A percentile compares a stretch with the other conserved stretches of the same genome.
These are phyloP conservation scores for Zasmidium cellare DNA, from an alignment of 2,329 filamentous ascomycete species.

Conservation along the genomic window DNA sequence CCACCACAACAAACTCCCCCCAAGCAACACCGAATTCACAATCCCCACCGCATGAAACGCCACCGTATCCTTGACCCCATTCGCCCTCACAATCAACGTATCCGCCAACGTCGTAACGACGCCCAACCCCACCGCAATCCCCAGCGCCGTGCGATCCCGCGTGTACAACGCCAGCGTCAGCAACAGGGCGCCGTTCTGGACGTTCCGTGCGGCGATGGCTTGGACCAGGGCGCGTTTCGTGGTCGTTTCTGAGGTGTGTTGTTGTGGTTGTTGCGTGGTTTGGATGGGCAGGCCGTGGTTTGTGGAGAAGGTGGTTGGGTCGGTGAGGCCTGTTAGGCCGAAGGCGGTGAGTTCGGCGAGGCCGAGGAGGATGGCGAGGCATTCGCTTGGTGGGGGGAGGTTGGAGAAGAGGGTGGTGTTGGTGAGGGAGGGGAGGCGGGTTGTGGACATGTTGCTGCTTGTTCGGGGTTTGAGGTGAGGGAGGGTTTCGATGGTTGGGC, in stretches of 20 bases:
- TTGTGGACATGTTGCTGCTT: constrained; percentile 17
- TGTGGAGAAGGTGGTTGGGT: constrained; percentile 33
- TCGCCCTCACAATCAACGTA: constrained; percentile 30
- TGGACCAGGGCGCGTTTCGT: constrained; percentile 29
- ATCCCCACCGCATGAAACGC: constrained; percentile 32
- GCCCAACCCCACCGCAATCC: constrained; percentile 27
- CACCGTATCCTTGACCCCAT: constrained; percentile 29
- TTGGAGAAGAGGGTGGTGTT: constrained; percentile 22
- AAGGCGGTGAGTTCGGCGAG: constrained; percentile 33
- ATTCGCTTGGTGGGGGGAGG: constrained; percentile 37
- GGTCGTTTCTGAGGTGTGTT: neutral
- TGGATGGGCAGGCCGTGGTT: constrained; percentile 29
- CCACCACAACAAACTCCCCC: constrained; percentile 33
- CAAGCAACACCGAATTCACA: constrained; percentile 29
- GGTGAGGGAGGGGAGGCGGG: constrained; percentile 8
- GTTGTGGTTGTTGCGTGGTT: constrained; percentile 6
- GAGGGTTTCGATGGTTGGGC: neutral
- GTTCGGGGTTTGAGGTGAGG: neutral
- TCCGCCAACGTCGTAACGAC: constrained; percentile 33
- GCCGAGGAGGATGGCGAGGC: constrained; percentile 37
- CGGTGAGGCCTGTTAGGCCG: constrained; percentile 36
- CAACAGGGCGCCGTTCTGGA: constrained; percentile 33
- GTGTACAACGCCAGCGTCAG: constrained; percentile 33
- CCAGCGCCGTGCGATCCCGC: constrained; percentile 33
- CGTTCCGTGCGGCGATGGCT: constrained; percentile 33